Percentiles rank a stretch among this genome's conserved stretches.
These are phyloP conservation scores for Tulasnella sp. DNA, from an alignment of 768 basidiomycete genomes.

Conservation along the genomic window DNA sequence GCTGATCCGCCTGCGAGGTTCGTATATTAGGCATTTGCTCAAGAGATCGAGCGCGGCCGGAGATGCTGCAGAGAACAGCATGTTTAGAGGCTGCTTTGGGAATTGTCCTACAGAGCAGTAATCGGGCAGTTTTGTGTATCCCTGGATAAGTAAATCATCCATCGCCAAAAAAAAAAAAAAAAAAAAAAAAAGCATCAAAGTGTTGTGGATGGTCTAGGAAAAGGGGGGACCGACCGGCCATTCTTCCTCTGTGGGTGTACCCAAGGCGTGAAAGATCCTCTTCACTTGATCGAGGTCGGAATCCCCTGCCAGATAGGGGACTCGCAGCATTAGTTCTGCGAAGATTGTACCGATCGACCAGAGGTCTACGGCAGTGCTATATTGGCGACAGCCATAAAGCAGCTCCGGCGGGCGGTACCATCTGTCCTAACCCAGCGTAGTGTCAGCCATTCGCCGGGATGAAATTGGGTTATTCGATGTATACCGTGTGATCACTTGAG, in stretches of 20 bases:
- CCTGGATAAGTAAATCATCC: slow-evolving; percentile 36
- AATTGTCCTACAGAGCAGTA: slow-evolving; percentile 81
- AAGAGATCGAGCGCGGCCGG: slow-evolving; percentile 78
- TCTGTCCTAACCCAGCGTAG: slow-evolving; percentile 32
- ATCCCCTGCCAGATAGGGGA: slow-evolving; percentile 91
- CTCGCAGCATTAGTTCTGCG: slow-evolving; percentile 91
- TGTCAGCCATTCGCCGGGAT: not conserved
- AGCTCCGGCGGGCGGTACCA: slow-evolving; percentile 99
- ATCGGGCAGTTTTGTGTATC: slow-evolving; percentile 82
- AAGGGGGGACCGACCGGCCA: slow-evolving; percentile 65
- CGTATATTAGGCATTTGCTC: slow-evolving; percentile 66
- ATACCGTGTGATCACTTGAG: slow-evolving; percentile 93
- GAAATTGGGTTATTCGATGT: not conserved
- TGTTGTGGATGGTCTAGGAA: not conserved
- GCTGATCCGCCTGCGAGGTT: slow-evolving; percentile 71
- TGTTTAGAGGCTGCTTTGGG: slow-evolving; percentile 68
- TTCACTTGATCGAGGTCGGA: slow-evolving; percentile 96
- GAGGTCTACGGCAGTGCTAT: slow-evolving; percentile 84
- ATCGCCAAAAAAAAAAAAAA: not conserved
- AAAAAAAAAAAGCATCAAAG: not conserved
- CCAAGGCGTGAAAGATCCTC: slow-evolving; percentile 86
- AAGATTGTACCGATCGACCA: slow-evolving; percentile 99
- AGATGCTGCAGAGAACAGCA: slow-evolving; percentile 85
- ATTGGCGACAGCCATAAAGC: slow-evolving; percentile 81
- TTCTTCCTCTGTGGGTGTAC: slow-evolving; percentile 91